These are phyloP conservation scores for Mycena capillaripes DNA, from an alignment of 768 basidiomycete species.

Conservation along the genomic window DNA sequence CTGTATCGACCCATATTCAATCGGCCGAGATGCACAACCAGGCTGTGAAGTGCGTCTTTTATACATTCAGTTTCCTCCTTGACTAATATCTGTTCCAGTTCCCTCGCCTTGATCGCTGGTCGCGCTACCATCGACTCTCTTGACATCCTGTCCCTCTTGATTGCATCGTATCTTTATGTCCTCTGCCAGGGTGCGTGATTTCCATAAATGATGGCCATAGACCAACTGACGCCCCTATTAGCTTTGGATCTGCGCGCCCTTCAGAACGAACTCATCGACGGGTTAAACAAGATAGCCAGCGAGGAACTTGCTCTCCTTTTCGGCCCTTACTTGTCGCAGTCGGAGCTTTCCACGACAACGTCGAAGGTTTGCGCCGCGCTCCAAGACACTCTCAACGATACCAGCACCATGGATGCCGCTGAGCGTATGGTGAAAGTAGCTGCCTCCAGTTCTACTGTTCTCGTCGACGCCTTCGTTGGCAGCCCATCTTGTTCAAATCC, in stretches of 20 bases:
- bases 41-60: conserved; percentile 80
- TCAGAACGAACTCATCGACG: conserved; percentile 72
- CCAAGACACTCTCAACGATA: conserved; percentile 69
- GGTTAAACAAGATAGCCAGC: conserved; percentile 60
- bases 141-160: conserved; percentile 33
- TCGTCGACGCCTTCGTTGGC: conserved; percentile 74
- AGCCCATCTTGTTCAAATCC: conserved; percentile 48
- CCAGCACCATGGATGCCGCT: conserved; percentile 78
- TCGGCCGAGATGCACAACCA: conserved; percentile 95
- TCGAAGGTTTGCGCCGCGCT: conserved; percentile 59
- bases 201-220: not conserved
- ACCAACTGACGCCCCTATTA: conserved; percentile 33
- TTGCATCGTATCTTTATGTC: conserved; percentile 36
- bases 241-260: conserved; percentile 89
- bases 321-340: conserved; percentile 51
- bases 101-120: conserved; percentile 70
- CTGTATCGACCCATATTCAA: conserved; percentile 88
- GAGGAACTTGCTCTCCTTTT: conserved; percentile 66
- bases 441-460: conserved; percentile 67
- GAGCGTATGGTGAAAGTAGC: conserved; percentile 82
- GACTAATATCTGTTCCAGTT: conserved; percentile 56
- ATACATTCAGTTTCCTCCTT: not conserved
- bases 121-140: conserved; percentile 38
- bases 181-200: conserved; percentile 69
- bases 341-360: conserved; percentile 50